Conservation (phyloP, 148 eudicot genomes). For the Bassia scoparia region DNA sequence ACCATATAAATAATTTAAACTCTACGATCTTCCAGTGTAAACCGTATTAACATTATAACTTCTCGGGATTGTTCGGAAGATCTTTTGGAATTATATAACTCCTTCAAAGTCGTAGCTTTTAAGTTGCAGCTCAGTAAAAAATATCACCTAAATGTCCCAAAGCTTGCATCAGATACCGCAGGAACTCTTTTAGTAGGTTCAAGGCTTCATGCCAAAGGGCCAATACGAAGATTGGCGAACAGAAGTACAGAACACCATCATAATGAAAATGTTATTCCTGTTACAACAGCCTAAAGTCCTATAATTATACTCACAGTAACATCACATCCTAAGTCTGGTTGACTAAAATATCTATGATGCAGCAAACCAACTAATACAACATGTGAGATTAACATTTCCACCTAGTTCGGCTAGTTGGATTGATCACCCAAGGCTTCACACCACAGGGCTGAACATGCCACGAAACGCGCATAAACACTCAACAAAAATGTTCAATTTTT, state of each 20-base stretch:
- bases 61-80: too few relatives aligned
- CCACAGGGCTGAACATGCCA: neutral
- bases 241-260: neutral
- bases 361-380: neutral
- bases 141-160: neutral
- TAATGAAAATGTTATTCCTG: neutral
- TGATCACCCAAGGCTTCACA: conserved; percentile 1
- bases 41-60: too few relatives aligned
- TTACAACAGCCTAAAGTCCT: neutral
- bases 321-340: neutral
- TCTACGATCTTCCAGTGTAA: too few relatives aligned
- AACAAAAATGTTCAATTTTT: too few relatives aligned
- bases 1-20: too few relatives aligned
- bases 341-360: neutral
- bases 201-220: neutral
- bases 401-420: neutral
- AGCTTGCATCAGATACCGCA: neutral
- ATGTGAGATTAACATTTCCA: neutral
- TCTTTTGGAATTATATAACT: too few relatives aligned
- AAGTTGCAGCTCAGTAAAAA: neutral
- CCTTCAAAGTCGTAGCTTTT: too few relatives aligned
- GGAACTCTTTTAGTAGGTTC: neutral
- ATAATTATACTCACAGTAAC: neutral
- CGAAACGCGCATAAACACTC: neutral
- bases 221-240: neutral